Evolutionary conservation across 495 filamentous ascomycete species (phyloP), one percentile per base, ranked within the genome.

Genomic region (Penicillium ochrochloron): DNA sequence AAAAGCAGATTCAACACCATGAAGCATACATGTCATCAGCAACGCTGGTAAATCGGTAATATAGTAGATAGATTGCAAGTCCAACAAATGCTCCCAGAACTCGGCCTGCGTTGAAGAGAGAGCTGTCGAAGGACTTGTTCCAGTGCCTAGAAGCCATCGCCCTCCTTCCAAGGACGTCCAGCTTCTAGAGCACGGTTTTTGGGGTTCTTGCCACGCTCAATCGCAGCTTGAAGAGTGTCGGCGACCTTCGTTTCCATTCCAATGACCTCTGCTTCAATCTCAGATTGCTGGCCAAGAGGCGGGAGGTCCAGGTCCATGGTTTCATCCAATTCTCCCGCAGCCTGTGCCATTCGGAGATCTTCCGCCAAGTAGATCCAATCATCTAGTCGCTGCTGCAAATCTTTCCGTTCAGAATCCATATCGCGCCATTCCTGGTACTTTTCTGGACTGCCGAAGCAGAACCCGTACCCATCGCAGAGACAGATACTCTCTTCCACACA

Each of bases 391-490:
- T 81, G 64, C 53, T 86, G 76, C 21, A 83, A 66, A 23, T 82
- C 67, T 5, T 76, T 52, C 53, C 78, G 78, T 61, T 79, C 65
- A 8, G 73, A 66, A 37, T 78, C 72, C 37, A 81, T 56, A 31
- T 77, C 74, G 17, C 81, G 73, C 62, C 79, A 92, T 0, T 70
- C 67, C 10, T 82, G 69, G 48, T 82, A 90, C 59, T 83, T 73
- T 0, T 79, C 74, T 21, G 84, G 79, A 1, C 84, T 83, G 6
- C 86, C 90, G 66, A 93, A 94, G 68, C 91, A 94, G n/a, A 88
- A 78, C 0, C 91, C 90, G 56, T 88, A 94, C 19, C 86, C 89
- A 62, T 92, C 88, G 70, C 91, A 94, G 59, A 92, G 90, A 73
- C 91, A 94, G 0, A 88, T 74, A 68, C 88, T 83, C 74, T 89